Conservation (phyloP, 805 yeast species). For the Starmerella scarabaei region DNA sequence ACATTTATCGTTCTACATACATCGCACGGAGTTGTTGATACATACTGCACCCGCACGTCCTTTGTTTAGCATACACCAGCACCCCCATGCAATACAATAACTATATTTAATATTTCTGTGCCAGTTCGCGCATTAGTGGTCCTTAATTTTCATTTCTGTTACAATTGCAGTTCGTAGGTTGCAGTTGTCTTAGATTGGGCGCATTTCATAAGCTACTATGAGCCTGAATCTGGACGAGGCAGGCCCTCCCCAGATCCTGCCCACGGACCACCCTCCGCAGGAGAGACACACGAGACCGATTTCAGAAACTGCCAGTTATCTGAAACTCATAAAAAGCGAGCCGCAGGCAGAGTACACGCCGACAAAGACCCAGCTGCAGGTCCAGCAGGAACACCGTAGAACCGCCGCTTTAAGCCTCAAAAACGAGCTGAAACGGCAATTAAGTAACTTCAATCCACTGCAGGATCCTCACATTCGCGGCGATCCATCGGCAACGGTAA, state of each 20-base stretch:
- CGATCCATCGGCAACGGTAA: slow-evolving; percentile 69
- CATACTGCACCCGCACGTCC: too few species aligned
- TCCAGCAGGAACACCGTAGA: slow-evolving; percentile 23
- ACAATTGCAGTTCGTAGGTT: too few species aligned
- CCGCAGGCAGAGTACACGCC: slow-evolving; percentile 10
- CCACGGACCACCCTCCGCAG: slow-evolving; percentile 3
- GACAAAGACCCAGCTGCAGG: slow-evolving; percentile 27
- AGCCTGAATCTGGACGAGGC: not conserved
- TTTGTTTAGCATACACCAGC: too few species aligned
- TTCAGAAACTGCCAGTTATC: slow-evolving; percentile 1
- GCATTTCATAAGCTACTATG: too few species aligned
- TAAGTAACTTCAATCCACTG: slow-evolving; percentile 40
- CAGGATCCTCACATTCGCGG: slow-evolving; percentile 45
- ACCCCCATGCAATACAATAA: too few species aligned
- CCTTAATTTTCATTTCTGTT: too few species aligned
- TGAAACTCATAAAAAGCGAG: not conserved
- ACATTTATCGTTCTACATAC: too few species aligned
- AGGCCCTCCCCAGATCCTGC: slow-evolving; percentile 2
- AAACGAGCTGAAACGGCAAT: slow-evolving; percentile 20
- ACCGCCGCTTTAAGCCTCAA: slow-evolving; percentile 12
- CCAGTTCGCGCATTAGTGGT: too few species aligned
- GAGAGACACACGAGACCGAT: not conserved
- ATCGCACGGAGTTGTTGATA: too few species aligned
- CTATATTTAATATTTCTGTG: too few species aligned
- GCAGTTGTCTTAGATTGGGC: too few species aligned